Base-by-base conservation (phyloP, 768 basidiomycete genomes). In the Grammothele lineata region DNA sequence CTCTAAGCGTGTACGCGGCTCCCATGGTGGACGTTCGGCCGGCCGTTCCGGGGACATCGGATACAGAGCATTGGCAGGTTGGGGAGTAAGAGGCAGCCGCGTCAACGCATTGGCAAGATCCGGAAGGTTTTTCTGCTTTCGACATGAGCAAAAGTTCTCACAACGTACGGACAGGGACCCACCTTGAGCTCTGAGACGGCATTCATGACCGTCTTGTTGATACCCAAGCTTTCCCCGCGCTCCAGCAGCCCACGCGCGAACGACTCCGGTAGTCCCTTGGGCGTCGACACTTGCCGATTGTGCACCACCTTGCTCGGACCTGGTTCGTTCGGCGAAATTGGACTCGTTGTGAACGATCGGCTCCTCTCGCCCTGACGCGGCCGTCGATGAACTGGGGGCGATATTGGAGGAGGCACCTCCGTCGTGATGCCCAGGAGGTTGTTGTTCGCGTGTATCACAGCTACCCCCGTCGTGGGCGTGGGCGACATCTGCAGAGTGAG, bases 131-230 rank as follows among this genome's bases (percentile, higher is more conserved):
- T 81, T 83, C 90, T 92, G 51, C 22, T 12, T 6, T 5, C 3
- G 6, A 12, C 3, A 42, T 4, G 14, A 50, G 38, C 22, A 45
- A 11, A 32, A 46, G 40, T 52, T 43, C 21, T 54, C 53, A 34
- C 30, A 25, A 26, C 24, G 36, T 19, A 41, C 22, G 24, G 8
- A 30, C 5, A 10, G 18, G 25, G 43, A 26, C 77, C 57, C 56
- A 88, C 92, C 66, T 78, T 81, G 33, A 87, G 66, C 63, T 89
- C 89, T 5, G 83, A 78, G 3, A 92, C 83, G 0, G 88, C 88
- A 61, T 76, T 87, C 78, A 85, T 80, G 17, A 91, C 68, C 0
- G 86, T 87, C 65, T 81, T 87, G 63, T 91, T 91, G 50, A 90
- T 85, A n/a, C 87, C 86, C 23, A 90, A 66, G 50, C 78, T 86